phyloP scores from a whole-genome alignment of 2,329 filamentous ascomycete species.

The Colletotrichum aenigma region DNA sequence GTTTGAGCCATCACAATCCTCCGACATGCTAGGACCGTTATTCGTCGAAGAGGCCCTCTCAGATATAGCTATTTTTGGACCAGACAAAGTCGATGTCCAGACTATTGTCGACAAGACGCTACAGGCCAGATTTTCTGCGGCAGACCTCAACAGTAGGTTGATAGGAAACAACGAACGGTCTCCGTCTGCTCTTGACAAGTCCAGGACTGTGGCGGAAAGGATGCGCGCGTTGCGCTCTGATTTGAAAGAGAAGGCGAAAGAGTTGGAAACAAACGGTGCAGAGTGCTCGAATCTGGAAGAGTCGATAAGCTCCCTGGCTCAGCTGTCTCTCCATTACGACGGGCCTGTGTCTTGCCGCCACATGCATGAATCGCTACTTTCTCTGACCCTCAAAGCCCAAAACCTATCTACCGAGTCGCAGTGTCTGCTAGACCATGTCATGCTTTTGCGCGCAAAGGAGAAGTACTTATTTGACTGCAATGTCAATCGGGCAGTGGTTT shows the following conservation, averaged over 20 bases:
- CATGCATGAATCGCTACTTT: slow-evolving; percentile 60
- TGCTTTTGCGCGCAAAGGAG: slow-evolving; percentile 64
- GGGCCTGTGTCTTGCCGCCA: slow-evolving; percentile 55
- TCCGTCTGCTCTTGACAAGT: slow-evolving; percentile 45
- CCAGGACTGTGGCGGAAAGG: slow-evolving; percentile 52
- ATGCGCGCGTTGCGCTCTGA: slow-evolving; percentile 47
- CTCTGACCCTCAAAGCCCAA: slow-evolving; percentile 45
- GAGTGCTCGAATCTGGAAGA: slow-evolving; percentile 17
- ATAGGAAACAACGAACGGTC: background rate
- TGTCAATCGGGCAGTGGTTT: slow-evolving; percentile 69
- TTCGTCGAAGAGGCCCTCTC: slow-evolving; percentile 58
- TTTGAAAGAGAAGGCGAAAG: slow-evolving; percentile 14
- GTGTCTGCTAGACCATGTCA: slow-evolving; percentile 58
- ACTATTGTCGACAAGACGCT: slow-evolving; percentile 30
- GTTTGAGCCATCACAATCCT: slow-evolving; percentile 59
- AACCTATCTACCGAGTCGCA: slow-evolving; percentile 57
- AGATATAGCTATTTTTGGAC: slow-evolving; percentile 62
- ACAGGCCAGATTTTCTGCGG: slow-evolving; percentile 10
- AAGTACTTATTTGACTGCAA: slow-evolving; percentile 68
- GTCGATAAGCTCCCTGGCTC: slow-evolving; percentile 35
- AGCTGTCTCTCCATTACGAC: slow-evolving; percentile 39
- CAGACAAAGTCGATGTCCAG: slow-evolving; percentile 47
- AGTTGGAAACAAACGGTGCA: slow-evolving; percentile 25
- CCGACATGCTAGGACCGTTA: slow-evolving; percentile 58
- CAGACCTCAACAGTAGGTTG: slow-evolving; percentile 1